A percentile compares a stretch with the other conserved stretches of the same genome.
phyloP scores from a whole-genome alignment of 1,284 basidiomycete genomes.

The Xanthoconium separans region DNA sequence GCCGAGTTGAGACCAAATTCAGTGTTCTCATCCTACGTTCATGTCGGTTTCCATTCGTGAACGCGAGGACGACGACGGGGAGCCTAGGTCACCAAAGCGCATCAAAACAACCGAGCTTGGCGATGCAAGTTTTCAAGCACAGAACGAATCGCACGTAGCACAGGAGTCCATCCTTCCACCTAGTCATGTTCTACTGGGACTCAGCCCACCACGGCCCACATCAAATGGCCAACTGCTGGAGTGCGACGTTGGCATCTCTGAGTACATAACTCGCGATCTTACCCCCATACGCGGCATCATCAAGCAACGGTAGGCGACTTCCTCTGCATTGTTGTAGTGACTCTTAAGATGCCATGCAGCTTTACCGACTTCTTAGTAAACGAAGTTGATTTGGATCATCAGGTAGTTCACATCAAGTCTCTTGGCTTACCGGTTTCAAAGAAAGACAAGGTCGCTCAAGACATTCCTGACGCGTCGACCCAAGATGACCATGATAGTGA shows the following conservation, averaged over 20 bases:
- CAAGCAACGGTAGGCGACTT: conserved; percentile 76
- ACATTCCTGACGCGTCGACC: conserved; percentile 1
- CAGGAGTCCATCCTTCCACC: conserved; percentile 57
- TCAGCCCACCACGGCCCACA: conserved; percentile 47
- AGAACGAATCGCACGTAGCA: conserved; percentile 4
- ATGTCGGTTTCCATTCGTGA: conserved; percentile 42
- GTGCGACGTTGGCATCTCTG: conserved; percentile 87
- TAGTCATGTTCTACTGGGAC: conserved; percentile 65
- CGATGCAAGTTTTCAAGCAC: conserved; percentile 10
- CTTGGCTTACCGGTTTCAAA: conserved; percentile 66
- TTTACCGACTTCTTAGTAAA: conserved; percentile 95
- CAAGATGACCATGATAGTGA: conserved; percentile 1
- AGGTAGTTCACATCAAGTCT: conserved; percentile 77
- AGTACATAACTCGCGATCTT: conserved; percentile 76
- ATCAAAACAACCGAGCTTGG: conserved; percentile 44
- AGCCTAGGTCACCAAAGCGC: conserved; percentile 55
- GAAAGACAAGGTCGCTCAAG: conserved; percentile 28
- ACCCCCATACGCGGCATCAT: conserved; percentile 86
- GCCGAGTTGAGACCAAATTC: neutral
- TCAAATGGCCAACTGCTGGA: conserved; percentile 67
- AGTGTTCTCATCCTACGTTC: neutral
- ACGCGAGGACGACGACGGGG: conserved; percentile 48
- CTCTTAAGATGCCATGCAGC: conserved; percentile 41
- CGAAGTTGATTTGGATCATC: conserved; percentile 80
- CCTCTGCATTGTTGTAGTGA: conserved; percentile 4